These are phyloP conservation scores for Neonectria sp. DNA, from an alignment of 2,329 filamentous ascomycete species.

Conservation along the genomic window DNA sequence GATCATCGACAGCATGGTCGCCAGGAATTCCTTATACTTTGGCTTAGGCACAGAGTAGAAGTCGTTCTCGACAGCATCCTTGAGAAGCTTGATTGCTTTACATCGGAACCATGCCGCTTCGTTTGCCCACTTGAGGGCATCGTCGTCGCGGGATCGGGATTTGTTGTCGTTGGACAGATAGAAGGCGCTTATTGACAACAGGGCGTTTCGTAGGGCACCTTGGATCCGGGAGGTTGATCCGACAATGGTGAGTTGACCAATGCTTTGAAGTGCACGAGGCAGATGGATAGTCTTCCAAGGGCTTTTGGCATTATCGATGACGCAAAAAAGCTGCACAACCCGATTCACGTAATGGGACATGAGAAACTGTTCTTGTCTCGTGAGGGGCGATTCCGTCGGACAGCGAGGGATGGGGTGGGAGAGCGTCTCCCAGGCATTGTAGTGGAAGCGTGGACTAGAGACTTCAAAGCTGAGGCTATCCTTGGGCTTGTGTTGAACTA, in stretches of 20 bases:
- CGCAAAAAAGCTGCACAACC: conserved; percentile 46
- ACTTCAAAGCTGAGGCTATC: not conserved
- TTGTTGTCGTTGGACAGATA: conserved; percentile 43
- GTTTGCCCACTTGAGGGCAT: conserved; percentile 38
- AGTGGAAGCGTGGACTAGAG: not conserved
- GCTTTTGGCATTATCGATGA: conserved; percentile 46
- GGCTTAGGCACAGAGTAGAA: conserved; percentile 32
- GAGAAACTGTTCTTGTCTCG: conserved; percentile 41
- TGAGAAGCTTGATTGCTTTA: conserved; percentile 42
- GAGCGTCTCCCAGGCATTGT: conserved; percentile 17
- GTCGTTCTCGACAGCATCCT: conserved; percentile 42
- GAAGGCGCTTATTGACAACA: conserved; percentile 48
- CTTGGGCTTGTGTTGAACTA: conserved; percentile 6
- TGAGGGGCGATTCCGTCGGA: conserved; percentile 21
- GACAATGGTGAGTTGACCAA: conserved; percentile 42
- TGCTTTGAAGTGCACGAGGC: conserved; percentile 43
- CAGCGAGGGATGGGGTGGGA: conserved; percentile 20
- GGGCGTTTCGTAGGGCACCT: conserved; percentile 39
- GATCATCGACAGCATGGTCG: conserved; percentile 49
- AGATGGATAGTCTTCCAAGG: conserved; percentile 49
- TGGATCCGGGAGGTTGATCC: conserved; percentile 42
- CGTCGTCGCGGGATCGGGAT: conserved; percentile 24
- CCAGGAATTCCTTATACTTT: conserved; percentile 48
- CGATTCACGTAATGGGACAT: conserved; percentile 45
- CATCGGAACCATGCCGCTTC: conserved; percentile 30